Evolutionary conservation across 129 eudicot genomes (phyloP).

Genomic region (Cynara cardunculus): DNA sequence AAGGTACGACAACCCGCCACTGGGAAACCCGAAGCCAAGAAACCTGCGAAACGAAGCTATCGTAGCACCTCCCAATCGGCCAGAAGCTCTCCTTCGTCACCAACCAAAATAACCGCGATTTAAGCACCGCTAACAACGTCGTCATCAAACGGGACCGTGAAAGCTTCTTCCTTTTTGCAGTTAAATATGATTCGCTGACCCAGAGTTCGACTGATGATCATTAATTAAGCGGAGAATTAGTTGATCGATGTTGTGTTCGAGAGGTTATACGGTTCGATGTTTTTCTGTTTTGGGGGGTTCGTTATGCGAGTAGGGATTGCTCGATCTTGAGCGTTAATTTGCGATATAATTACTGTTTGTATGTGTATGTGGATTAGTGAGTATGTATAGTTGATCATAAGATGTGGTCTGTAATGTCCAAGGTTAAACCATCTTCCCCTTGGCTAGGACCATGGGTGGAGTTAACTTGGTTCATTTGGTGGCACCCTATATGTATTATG

Average conservation of each 20-base stretch:
- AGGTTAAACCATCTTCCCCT: conserved; percentile 20
- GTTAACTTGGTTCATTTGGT: conserved; percentile 33
- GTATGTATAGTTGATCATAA: conserved; percentile 35
- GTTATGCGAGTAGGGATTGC: not conserved
- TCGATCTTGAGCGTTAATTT: conserved; percentile 15
- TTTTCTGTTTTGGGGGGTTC: not conserved
- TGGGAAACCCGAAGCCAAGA: conserved; percentile 57
- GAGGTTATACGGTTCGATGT: not conserved
- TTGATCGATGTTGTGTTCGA: conserved; percentile 7
- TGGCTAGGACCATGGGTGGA: conserved; percentile 14
- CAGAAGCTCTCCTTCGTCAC: conserved; percentile 28
- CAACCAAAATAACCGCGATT: conserved; percentile 25
- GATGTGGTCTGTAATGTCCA: conserved; percentile 20
- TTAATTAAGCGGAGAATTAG: not conserved
- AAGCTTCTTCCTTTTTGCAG: conserved; percentile 20
- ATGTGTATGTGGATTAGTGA: conserved; percentile 25
- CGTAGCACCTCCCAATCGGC: conserved; percentile 41
- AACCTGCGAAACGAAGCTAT: conserved; percentile 49
- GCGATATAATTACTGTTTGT: conserved; percentile 11
- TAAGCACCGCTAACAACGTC: conserved; percentile 12
- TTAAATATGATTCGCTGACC: conserved; percentile 16
- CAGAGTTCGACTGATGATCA: conserved; percentile 2
- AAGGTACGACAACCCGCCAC: conserved; percentile 73
- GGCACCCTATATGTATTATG: not conserved
- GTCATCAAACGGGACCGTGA: conserved; percentile 7